Percentiles rank a stretch among this genome's conserved stretches.
Evolutionary conservation across 306 rosid species (phyloP).

Genomic region (Quercus gilva): DNA sequence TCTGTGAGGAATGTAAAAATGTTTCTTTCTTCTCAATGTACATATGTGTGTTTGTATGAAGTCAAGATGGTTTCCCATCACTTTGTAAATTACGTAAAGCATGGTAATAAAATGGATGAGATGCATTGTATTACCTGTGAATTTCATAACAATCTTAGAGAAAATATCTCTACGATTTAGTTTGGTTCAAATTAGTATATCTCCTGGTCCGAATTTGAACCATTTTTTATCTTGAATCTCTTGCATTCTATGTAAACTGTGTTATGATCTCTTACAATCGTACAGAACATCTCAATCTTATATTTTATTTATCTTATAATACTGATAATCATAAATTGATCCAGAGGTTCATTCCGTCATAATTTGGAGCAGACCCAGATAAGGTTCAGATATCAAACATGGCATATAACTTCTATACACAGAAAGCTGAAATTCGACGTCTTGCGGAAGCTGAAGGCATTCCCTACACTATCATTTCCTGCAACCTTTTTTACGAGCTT

Average conservation of each 20-base stretch:
- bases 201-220: not conserved
- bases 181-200: not conserved
- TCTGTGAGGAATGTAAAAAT: not conserved
- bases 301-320: not conserved
- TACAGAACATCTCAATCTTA: not conserved
- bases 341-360: slow-evolving; percentile 78
- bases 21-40: not conserved
- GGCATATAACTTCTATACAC: slow-evolving; percentile 52
- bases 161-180: not conserved
- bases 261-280: not conserved
- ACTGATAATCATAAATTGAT: slow-evolving; percentile 6
- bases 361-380: slow-evolving; percentile 77
- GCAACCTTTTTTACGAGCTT: slow-evolving; percentile 60
- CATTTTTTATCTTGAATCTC: not conserved
- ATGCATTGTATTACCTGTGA: not conserved
- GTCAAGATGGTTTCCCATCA: not conserved
- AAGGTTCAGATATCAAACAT: slow-evolving; percentile 44
- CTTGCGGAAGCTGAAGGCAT: slow-evolving; percentile 63
- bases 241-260: not conserved
- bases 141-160: not conserved
- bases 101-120: not conserved
- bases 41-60: not conserved
- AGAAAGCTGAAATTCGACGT: slow-evolving; percentile 63
- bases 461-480: slow-evolving; percentile 60
- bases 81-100: not conserved